phyloP scores from a whole-genome alignment of 2,329 filamentous ascomycete species.

The Neonectria magnoliae region DNA sequence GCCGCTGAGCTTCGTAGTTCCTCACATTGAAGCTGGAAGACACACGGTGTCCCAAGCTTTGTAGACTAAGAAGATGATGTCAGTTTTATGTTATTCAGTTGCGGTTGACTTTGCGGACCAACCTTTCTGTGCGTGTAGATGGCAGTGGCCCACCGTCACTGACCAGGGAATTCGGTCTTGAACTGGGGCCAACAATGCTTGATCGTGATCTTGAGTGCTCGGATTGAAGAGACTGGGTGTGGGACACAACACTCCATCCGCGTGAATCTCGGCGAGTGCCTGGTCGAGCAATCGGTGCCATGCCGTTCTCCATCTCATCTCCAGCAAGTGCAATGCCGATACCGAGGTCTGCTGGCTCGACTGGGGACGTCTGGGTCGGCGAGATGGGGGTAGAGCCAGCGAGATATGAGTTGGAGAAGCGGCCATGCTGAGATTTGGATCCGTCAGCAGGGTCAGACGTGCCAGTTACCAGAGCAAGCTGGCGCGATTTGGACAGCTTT shows the following conservation, averaged over 20 bases:
- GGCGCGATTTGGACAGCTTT: conserved; percentile 63
- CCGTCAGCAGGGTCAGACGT: conserved; percentile 51
- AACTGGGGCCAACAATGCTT: conserved; percentile 24
- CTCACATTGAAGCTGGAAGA: conserved; percentile 34
- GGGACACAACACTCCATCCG: conserved; percentile 20
- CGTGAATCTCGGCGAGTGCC: conserved; percentile 30
- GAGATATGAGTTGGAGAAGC: conserved; percentile 47
- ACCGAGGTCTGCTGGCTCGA: conserved; percentile 24
- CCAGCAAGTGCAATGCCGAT: conserved; percentile 35
- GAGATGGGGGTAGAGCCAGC: conserved; percentile 40
- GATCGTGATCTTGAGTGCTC: conserved; percentile 30
- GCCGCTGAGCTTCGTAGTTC: conserved; percentile 29
- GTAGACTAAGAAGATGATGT: conserved; percentile 30
- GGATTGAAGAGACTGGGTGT: conserved; percentile 34
- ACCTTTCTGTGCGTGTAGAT: conserved; percentile 38
- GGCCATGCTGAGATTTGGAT: conserved; percentile 39
- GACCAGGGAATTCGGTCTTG: conserved; percentile 29
- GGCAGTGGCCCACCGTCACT: conserved; percentile 28
- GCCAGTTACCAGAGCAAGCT: conserved; percentile 52
- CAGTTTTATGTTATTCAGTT: conserved; percentile 29
- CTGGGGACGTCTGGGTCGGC: conserved; percentile 27
- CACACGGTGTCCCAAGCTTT: conserved; percentile 23
- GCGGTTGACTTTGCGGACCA: conserved; percentile 22
- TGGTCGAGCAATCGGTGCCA: conserved; percentile 28
- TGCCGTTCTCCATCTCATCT: conserved; percentile 25